A percentile compares a stretch with the other conserved stretches of the same genome.
phyloP scores from a whole-genome alignment of 2,329 filamentous ascomycete genomes.

The Bipolaris gigantea region DNA sequence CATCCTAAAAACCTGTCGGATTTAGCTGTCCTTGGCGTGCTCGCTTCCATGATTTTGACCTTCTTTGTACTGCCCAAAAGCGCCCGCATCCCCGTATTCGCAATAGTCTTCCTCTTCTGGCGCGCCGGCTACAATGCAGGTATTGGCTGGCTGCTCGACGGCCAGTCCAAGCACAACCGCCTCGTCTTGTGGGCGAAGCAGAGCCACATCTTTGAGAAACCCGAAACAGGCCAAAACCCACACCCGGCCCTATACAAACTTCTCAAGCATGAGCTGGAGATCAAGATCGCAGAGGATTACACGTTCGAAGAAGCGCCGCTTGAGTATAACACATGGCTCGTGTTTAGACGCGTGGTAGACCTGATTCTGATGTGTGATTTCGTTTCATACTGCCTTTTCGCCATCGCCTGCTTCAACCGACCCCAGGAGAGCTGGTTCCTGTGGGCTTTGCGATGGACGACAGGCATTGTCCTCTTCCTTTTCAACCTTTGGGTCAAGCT shows the following conservation, averaged over 20 bases:
- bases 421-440: constrained; percentile 74
- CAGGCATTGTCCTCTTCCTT: constrained; percentile 75
- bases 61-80: constrained; percentile 72
- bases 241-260: constrained; percentile 79
- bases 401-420: constrained; percentile 78
- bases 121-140: constrained; percentile 88
- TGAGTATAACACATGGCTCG: constrained; percentile 98
- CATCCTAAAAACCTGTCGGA: constrained; percentile 96
- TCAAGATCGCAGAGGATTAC: constrained; percentile 93
- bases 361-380: constrained; percentile 99
- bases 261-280: constrained; percentile 86
- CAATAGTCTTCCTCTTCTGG: constrained; percentile 87
- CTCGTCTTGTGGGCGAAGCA: constrained; percentile 86
- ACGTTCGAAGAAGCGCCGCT: constrained; percentile 88
- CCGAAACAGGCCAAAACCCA: constrained; percentile 77
- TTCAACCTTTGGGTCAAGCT: constrained; percentile 99
- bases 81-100: constrained; percentile 76
- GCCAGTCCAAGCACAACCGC: constrained; percentile 86
- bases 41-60: constrained; percentile 72
- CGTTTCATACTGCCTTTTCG: constrained; percentile 93
- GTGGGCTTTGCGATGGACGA: constrained; percentile 73
- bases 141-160: constrained; percentile 84
- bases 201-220: constrained; percentile 82
- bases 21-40: constrained; percentile 73
- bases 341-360: constrained; percentile 94